Percentiles rank a stretch among this genome's conserved stretches.
phyloP scores from a whole-genome alignment of 2,329 filamentous ascomycete genomes.

The Pseudogymnoascus sp. region DNA sequence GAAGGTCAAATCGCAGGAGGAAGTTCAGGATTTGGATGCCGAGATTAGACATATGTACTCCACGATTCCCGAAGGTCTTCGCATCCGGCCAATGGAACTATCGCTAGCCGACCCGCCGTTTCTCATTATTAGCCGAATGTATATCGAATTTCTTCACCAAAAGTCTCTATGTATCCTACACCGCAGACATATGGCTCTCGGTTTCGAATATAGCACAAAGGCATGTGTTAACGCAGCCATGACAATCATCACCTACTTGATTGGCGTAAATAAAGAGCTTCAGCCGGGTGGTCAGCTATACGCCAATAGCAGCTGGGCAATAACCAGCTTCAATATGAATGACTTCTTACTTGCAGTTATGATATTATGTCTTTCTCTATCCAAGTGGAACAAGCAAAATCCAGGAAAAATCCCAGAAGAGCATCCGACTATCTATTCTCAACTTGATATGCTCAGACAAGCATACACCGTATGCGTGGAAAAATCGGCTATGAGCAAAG shows the following conservation, averaged over 20 bases:
- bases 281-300: conserved; percentile 20
- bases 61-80: conserved; percentile 15
- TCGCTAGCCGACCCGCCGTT: conserved; percentile 19
- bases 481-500: conserved; percentile 12
- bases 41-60: conserved; percentile 19
- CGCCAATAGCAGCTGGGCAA: conserved; percentile 19
- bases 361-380: conserved; percentile 20
- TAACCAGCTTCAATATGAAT: conserved; percentile 23
- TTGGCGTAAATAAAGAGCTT: conserved; percentile 23
- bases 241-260: conserved; percentile 18
- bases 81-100: conserved; percentile 17
- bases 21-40: conserved; percentile 18
- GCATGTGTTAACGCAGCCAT: conserved; percentile 18
- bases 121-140: conserved; percentile 20
- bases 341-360: conserved; percentile 24
- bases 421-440: not conserved
- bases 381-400: conserved; percentile 14
- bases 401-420: not conserved
- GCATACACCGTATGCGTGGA: conserved; percentile 13
- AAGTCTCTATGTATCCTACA: conserved; percentile 25
- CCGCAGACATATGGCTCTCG: conserved; percentile 21
- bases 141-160: conserved; percentile 21
- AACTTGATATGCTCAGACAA: conserved; percentile 4
- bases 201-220: conserved; percentile 15
- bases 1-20: conserved; percentile 16